phyloP scores from a whole-genome alignment of 2,329 filamentous ascomycete species.

The Fonsecaea pedrosoi region DNA sequence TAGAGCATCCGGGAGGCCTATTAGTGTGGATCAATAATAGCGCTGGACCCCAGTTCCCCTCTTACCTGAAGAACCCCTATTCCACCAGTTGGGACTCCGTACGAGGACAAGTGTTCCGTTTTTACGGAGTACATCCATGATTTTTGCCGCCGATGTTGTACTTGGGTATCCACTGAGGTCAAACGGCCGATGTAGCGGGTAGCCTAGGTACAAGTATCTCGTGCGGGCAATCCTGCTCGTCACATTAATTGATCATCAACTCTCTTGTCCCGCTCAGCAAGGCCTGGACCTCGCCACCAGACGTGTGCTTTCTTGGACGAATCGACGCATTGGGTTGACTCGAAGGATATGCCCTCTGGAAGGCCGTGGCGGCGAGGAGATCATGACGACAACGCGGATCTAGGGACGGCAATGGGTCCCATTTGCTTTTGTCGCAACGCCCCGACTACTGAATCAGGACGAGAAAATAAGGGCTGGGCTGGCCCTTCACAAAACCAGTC shows the following conservation, averaged over 20 bases:
- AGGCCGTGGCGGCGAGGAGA: neutral
- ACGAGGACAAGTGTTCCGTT: neutral
- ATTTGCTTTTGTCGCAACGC: neutral
- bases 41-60: constrained; percentile 2
- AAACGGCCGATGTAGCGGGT: neutral
- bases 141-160: neutral
- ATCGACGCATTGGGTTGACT: constrained; percentile 1
- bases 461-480: neutral
- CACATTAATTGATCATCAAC: neutral
- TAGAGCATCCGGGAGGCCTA: constrained; percentile 3
- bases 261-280: neutral
- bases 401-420: constrained; percentile 6
- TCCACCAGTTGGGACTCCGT: neutral
- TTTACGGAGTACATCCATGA: neutral
- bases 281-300: neutral
- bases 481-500: neutral
- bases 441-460: constrained; percentile 3
- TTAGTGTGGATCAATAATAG: constrained; percentile 10
- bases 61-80: neutral
- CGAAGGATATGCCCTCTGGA: neutral
- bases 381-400: neutral
- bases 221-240: neutral
- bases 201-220: neutral
- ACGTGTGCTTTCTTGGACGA: neutral
- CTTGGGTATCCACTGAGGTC: neutral